Evolutionary conservation across 2,329 filamentous ascomycete species (phyloP).

Genomic region (Zymoseptoria passerinii): DNA sequence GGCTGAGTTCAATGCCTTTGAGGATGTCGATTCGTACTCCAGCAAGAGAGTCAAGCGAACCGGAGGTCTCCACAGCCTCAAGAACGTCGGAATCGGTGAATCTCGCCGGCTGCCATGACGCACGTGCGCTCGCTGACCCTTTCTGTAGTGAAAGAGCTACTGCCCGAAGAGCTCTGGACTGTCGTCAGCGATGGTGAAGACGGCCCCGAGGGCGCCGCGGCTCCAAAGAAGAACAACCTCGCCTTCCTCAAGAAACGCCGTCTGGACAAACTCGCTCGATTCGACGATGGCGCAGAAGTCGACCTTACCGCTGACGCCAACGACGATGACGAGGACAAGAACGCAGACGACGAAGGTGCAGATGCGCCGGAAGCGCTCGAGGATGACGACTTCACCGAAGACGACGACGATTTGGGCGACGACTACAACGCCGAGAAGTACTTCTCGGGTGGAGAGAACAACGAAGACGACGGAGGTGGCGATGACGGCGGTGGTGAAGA

Average conservation of each 20-base stretch:
- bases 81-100: slow-evolving; percentile 30
- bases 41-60: slow-evolving; percentile 29
- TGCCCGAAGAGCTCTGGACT: slow-evolving; percentile 41
- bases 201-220: slow-evolving; percentile 5
- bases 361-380: slow-evolving; percentile 12
- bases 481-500: slow-evolving; percentile 17
- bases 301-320: slow-evolving; percentile 6
- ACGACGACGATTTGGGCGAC: slow-evolving; percentile 49
- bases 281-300: slow-evolving; percentile 16
- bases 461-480: slow-evolving; percentile 31
- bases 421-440: slow-evolving; percentile 47
- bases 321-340: slow-evolving; percentile 49
- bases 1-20: slow-evolving; percentile 49
- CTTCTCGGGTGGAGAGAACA: slow-evolving; percentile 37
- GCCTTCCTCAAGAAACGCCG: slow-evolving; percentile 17
- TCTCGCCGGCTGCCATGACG: background rate
- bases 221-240: slow-evolving; percentile 13
- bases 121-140: background rate
- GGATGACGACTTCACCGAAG: slow-evolving; percentile 46
- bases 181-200: slow-evolving; percentile 27
- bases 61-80: slow-evolving; percentile 38
- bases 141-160: slow-evolving; percentile 40
- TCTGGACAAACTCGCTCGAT: slow-evolving; percentile 18
- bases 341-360: slow-evolving; percentile 50
- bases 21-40: slow-evolving; percentile 37